Base-by-base conservation (phyloP, 768 basidiomycete genomes). In the Amanita exitialis region DNA sequence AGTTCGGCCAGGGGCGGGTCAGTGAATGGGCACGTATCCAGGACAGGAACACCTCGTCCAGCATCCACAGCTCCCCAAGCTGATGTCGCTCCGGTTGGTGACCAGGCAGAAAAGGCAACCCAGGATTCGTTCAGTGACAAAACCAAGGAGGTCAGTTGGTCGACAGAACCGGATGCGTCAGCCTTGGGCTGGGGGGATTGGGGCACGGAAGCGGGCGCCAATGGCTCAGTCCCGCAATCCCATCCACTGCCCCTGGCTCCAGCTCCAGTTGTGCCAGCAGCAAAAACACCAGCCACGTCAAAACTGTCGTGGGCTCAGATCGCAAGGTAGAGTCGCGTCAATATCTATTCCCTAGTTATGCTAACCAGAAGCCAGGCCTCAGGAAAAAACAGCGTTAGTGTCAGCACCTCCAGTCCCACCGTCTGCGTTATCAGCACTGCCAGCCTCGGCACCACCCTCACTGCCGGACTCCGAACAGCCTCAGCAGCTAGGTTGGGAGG, bases 271-370 rank as follows among this genome's bases (percentile, higher is more conserved):
- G 74, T 66, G 56, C 64, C 59, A 51, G 57, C 65, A 35, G 61
- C 67, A 12, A 86, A 81, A 67, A 71, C 77, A 9, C 84, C 86
- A 38, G 79, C 83, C 25, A 84, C 78, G 10, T 80, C 85, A 6
- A 88, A 89, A 69, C 65, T 86, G 53, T 90, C 89, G 32, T 91
- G 88, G 88, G 89, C 89, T 6, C 85, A 91, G 59, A 74, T 91
- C 62, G 88, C 89, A 55, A 74, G 82, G 87, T 85, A 60, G 41
- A 54, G 36, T 36, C 53, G n/a, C 15, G 20, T 27, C 10, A 18
- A 36, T 9, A 7, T 48, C 21, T 32, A 32, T n/a, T 28, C 13
- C 13, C 5, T 6, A 1, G 4, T 15, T 37, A 16, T 20, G 18
- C 36, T 48, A 5, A 48, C 21, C 7, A 9, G 13, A 48, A 9